A percentile compares a stretch with the other conserved stretches of the same genome.
phyloP scores from a whole-genome alignment of 139 green algal genomes.

The Chlorella vulgaris region DNA sequence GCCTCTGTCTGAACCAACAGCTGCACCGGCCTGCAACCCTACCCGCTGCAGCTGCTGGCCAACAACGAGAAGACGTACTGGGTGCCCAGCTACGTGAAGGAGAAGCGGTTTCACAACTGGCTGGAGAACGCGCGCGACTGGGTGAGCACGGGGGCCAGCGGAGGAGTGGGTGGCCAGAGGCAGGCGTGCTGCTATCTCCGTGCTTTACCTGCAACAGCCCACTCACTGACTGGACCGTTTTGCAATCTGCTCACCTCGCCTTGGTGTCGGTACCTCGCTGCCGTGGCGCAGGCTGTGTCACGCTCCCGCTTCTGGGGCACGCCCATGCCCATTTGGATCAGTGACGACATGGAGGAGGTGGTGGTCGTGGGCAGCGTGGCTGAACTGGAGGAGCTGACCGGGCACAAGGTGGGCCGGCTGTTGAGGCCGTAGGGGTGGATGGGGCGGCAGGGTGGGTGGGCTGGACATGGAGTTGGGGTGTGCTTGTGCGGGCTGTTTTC shows the following conservation, averaged over 20 bases:
- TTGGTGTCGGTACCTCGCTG: too few species aligned
- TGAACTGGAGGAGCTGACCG: conserved; percentile 90
- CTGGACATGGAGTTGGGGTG: too few species aligned
- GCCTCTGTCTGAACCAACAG: too few species aligned
- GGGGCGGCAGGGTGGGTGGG: not conserved
- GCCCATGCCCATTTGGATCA: conserved; percentile 94
- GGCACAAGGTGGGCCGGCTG: conserved; percentile 67
- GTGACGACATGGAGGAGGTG: conserved; percentile 88
- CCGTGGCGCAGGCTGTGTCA: conserved; percentile 70
- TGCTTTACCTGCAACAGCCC: too few species aligned
- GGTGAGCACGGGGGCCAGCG: conserved; percentile 44
- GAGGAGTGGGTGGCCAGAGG: not conserved
- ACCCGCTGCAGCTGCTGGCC: conserved; percentile 72
- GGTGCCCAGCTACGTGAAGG: conserved; percentile 96
- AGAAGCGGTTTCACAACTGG: conserved; percentile 99
- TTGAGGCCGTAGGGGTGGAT: not conserved
- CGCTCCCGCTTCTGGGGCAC: conserved; percentile 97
- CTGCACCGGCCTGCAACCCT: too few species aligned
- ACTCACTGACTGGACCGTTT: too few species aligned
- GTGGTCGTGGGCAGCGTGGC: conserved; percentile 84
- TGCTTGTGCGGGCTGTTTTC: too few species aligned
- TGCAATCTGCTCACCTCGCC: too few species aligned
- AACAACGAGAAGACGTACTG: conserved; percentile 94
- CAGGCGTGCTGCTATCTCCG: not conserved
- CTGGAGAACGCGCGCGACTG: conserved; percentile 96